phyloP scores from a whole-genome alignment of 768 basidiomycete species.

The Leccinum variicolor region DNA sequence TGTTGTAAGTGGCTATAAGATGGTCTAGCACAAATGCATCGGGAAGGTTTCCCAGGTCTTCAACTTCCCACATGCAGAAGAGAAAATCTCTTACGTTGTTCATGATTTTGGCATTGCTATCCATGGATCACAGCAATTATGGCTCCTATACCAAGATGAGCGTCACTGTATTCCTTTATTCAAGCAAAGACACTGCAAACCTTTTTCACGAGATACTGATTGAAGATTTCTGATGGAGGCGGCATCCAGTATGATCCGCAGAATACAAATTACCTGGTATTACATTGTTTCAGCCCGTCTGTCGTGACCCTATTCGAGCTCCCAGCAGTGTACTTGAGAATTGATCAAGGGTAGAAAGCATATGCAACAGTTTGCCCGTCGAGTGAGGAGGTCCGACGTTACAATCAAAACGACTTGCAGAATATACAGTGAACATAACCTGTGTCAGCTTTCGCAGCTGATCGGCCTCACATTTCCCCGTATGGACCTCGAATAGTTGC shows the following conservation, averaged over 20 bases:
- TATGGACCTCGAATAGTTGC: background rate
- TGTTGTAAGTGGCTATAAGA: background rate
- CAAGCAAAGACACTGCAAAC: background rate
- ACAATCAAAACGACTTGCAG: background rate
- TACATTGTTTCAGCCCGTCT: background rate
- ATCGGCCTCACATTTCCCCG: background rate
- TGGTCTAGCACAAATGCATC: background rate
- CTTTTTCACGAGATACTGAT: background rate
- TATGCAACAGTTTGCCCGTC: background rate
- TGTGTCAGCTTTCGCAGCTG: background rate
- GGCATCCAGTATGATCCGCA: background rate
- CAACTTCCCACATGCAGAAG: background rate
- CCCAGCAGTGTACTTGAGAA: background rate
- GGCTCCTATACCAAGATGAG: background rate
- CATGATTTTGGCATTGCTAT: background rate
- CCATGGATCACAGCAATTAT: background rate
- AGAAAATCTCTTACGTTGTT: background rate
- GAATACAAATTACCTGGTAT: background rate
- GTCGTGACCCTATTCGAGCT: background rate
- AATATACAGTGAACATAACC: background rate
- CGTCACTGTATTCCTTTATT: background rate
- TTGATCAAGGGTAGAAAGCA: background rate
- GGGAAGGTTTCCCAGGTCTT: background rate
- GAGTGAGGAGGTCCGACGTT: background rate
- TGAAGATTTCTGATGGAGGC: background rate